phyloP scores from a whole-genome alignment of 75 land plant species.

The Azolla pinnata region DNA sequence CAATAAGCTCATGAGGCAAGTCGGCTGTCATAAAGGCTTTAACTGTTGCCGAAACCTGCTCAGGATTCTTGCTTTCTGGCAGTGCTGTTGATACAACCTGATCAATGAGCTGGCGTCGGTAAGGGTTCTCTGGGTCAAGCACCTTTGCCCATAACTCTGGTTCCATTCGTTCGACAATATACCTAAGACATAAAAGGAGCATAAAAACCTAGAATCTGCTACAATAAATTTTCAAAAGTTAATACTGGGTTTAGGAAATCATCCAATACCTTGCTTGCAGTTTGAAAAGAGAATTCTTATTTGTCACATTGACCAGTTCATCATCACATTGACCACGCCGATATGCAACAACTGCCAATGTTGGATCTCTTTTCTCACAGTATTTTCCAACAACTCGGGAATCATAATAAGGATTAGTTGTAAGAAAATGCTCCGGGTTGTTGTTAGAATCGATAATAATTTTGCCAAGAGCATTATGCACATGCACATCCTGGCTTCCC shows the following conservation, averaged over 20 bases:
- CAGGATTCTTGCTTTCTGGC: constrained; percentile 99
- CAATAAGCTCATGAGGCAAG: constrained; percentile 96
- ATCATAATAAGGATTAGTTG: constrained; percentile 96
- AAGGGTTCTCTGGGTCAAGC: constrained; percentile 79
- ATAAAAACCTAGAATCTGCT: too few species aligned
- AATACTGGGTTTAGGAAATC: too few species aligned
- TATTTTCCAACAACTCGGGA: constrained; percentile 96
- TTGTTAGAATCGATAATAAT: constrained; percentile 94
- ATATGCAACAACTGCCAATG: constrained; percentile 97
- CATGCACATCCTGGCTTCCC: constrained; percentile 98
- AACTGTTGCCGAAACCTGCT: constrained; percentile 96
- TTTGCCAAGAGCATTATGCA: constrained; percentile 96
- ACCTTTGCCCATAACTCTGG: constrained; percentile 91
- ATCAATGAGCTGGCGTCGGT: constrained; percentile 89
- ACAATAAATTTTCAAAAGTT: too few species aligned
- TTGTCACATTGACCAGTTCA: constrained; percentile 96
- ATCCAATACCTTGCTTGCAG: constrained; percentile 92
- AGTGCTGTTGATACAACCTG: constrained; percentile 97
- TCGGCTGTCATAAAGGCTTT: constrained; percentile 99
- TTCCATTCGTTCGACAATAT: constrained; percentile 98
- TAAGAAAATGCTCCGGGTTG: constrained; percentile 95
- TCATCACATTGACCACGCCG: constrained; percentile 95
- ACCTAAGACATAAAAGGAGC: too few species aligned
- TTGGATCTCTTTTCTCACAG: constrained; percentile 98
- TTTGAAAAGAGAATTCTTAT: constrained; percentile 91